Evolutionary conservation across 305 asterid genomes (phyloP).

Genomic region (Rubia peregrina): DNA sequence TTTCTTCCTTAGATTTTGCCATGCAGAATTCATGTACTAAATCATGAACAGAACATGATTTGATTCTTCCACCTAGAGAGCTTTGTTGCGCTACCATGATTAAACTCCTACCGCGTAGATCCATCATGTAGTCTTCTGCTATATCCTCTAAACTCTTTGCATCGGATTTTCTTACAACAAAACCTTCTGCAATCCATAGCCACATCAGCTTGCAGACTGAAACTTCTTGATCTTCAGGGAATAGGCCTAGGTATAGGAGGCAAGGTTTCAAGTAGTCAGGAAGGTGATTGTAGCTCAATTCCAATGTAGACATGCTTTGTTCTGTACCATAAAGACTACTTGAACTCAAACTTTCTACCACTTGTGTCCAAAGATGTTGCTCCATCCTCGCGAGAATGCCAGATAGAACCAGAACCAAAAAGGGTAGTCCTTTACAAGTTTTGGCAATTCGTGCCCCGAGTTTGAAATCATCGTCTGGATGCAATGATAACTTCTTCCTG

Average conservation of each 20-base stretch:
- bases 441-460: background rate
- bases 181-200: constrained; percentile 11
- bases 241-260: constrained; percentile 4
- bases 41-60: constrained; percentile 1
- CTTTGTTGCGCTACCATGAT: constrained; percentile 2
- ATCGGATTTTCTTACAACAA: background rate
- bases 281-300: constrained; percentile 4
- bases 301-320: constrained; percentile 6
- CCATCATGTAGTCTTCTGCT: constrained; percentile 9
- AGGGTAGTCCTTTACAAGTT: constrained; percentile 2
- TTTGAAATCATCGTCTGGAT: background rate
- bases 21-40: constrained; percentile 6
- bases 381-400: background rate
- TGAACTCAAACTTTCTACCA: constrained; percentile 5
- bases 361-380: background rate
- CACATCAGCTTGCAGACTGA: constrained; percentile 4
- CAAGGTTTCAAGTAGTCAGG: constrained; percentile 5
- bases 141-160: background rate
- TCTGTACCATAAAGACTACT: background rate
- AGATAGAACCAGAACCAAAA: background rate
- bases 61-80: constrained; percentile 3
- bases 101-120: constrained; percentile 5
- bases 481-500: background rate
- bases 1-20: constrained; percentile 6
- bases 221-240: constrained; percentile 7